These are phyloP conservation scores for Udeniomyces megalosporus DNA, from an alignment of 768 basidiomycete genomes.

Conservation along the genomic window DNA sequence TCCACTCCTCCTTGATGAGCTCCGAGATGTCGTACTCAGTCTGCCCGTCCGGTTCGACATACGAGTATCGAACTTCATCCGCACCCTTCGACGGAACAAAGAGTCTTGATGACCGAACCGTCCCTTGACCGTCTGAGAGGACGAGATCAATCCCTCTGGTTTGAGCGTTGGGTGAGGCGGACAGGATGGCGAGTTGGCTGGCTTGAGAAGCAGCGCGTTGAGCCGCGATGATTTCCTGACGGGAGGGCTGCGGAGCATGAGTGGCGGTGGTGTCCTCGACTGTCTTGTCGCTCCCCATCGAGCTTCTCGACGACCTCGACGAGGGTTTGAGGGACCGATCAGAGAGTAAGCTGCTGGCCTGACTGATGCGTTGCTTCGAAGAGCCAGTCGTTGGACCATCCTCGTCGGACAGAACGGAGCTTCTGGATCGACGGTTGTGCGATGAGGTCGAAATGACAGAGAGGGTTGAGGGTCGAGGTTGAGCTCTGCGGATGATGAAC, in stretches of 20 bases:
- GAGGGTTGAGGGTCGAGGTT: neutral
- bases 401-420: neutral
- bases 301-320: neutral
- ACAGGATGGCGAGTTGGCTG: conserved; percentile 68
- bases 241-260: conserved; percentile 31
- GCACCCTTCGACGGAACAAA: conserved; percentile 32
- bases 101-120: conserved; percentile 67
- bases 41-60: conserved; percentile 76
- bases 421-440: neutral
- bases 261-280: conserved; percentile 1
- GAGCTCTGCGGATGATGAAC: conserved; percentile 72
- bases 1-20: conserved; percentile 75
- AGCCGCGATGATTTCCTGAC: conserved; percentile 82
- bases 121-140: conserved; percentile 56
- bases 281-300: neutral
- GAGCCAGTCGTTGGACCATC: neutral
- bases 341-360: neutral
- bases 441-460: neutral
- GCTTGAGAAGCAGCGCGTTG: conserved; percentile 75
- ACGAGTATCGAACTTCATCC: conserved; percentile 78
- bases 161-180: conserved; percentile 58
- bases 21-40: conserved; percentile 76
- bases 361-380: neutral
- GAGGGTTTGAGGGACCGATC: neutral
- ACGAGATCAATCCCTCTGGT: conserved; percentile 77